A percentile compares a stretch with the other conserved stretches of the same genome.
Conservation (phyloP, 441 rosid genomes). For the Adansonia rubrostipa region DNA sequence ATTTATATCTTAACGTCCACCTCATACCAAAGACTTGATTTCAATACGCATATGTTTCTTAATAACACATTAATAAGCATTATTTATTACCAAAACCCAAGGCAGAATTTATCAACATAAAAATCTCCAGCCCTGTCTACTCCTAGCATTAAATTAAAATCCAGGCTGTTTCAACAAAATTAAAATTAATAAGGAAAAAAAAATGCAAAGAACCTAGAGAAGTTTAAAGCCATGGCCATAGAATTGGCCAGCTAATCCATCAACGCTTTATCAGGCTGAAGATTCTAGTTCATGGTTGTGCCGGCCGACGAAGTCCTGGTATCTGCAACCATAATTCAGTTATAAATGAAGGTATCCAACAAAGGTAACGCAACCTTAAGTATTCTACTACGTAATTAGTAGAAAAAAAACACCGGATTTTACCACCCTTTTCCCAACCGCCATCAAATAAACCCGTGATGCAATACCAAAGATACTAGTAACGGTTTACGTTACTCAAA, state of each 20-base stretch:
- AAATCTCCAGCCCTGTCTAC: not conserved
- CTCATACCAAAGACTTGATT: not conserved
- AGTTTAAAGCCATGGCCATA: not conserved
- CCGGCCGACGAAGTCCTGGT: slow-evolving; percentile 57
- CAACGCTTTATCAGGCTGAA: not conserved
- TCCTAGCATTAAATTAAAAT: not conserved
- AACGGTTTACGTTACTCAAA: too few species aligned
- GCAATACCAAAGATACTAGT: not conserved
- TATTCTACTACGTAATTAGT: not conserved
- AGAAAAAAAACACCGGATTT: not conserved
- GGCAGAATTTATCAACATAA: not conserved
- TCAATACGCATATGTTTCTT: not conserved
- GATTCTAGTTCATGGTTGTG: slow-evolving; percentile 43
- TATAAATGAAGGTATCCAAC: not conserved
- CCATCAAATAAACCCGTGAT: not conserved
- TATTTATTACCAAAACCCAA: not conserved
- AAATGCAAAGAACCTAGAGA: not conserved
- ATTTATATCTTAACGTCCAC: not conserved
- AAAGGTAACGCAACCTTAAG: too few species aligned
- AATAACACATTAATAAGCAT: not conserved
- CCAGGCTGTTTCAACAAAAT: not conserved
- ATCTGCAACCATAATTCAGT: slow-evolving; percentile 49
- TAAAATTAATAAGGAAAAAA: not conserved
- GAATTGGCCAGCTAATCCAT: slow-evolving; percentile 26
- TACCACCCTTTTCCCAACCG: not conserved